Conservation (phyloP, 2,329 filamentous ascomycete species). For the Clonostachys rosea region DNA sequence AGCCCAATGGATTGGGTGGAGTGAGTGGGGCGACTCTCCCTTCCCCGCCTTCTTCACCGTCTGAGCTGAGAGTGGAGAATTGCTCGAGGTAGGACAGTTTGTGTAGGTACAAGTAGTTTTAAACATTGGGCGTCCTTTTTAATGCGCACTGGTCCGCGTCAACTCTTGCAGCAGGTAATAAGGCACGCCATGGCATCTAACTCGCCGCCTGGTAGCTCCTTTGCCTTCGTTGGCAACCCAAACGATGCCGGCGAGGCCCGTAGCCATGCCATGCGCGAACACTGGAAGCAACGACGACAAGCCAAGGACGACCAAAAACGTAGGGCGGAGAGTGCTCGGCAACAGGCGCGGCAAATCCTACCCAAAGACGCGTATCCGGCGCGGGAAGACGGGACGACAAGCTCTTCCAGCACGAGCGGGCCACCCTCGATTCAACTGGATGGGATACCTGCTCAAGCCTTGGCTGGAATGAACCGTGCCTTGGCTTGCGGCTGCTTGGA, state of each 20-base stretch:
- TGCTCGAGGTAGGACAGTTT: no score
- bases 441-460: constrained; percentile 10
- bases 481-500: constrained; percentile 18
- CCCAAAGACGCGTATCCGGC: not conserved
- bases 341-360: not conserved
- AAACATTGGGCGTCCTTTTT: not conserved
- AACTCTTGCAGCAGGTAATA: not conserved
- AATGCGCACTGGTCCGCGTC: not conserved
- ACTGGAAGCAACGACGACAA: constrained; percentile 22
- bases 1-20: no score
- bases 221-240: not conserved
- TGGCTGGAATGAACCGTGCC: constrained; percentile 19
- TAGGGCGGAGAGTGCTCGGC: not conserved
- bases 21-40: no score
- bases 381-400: not conserved
- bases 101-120: no score
- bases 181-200: not conserved
- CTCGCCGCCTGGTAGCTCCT: not conserved
- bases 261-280: constrained; percentile 28
- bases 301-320: constrained; percentile 4
- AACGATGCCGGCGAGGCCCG: constrained; percentile 2
- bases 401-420: constrained; percentile 1
- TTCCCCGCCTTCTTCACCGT: no score
- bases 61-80: no score
- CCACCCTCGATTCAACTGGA: not conserved